Base-by-base conservation (phyloP, 2,329 filamentous ascomycete genomes). In the Epicoccum nigrum region DNA sequence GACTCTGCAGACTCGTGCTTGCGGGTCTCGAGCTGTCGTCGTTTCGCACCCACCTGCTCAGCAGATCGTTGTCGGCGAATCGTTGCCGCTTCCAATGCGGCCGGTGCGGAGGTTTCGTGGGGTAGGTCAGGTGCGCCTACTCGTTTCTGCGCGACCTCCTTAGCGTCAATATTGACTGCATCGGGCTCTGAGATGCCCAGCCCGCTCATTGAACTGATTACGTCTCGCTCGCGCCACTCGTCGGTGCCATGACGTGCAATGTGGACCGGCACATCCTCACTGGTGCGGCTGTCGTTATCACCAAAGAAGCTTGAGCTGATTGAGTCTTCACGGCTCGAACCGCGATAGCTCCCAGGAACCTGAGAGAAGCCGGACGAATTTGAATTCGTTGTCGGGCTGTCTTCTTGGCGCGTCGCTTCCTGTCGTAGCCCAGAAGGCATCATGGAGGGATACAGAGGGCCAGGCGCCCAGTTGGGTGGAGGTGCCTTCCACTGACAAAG, bases 401-500 rank as follows among this genome's bases (percentile, higher is more conserved):
- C 90, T 58, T 93, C 92, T 3, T 69, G 63, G 80, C 75, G 44
- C 81, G 82, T 38, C 38, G 83, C 86, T 50, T 86, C 82, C 60
- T 89, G 85, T 28, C 88, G 84, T 21, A 90, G 76, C 20, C 80
- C 81, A 1, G 88, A 85, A 1, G 76, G 75, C 32, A 85, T 83
- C 34, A 87, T 79, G 8, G 65, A 63, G 4, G 68, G 62, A 41
- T 67, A 67, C 40, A 66, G 64, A 16, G 67, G 68, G 15, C 39
- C 60, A 17, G 76, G 75, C 23, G 74, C 77, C 78, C 77, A 80
- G 23, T 84, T 83, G 48, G 83, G 81, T 12, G 84, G 82, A 7
- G 92, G 88, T 5, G 92, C 85, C 68, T 93, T 95, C 94, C 94
- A 99, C 65, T 96, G 89, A 68, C 94, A 99, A 21, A 96, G 83